These are phyloP conservation scores for Dipsacomyces acuminosporus DNA, from an alignment of 371 early-diverging fungal species.

Conservation along the genomic window DNA sequence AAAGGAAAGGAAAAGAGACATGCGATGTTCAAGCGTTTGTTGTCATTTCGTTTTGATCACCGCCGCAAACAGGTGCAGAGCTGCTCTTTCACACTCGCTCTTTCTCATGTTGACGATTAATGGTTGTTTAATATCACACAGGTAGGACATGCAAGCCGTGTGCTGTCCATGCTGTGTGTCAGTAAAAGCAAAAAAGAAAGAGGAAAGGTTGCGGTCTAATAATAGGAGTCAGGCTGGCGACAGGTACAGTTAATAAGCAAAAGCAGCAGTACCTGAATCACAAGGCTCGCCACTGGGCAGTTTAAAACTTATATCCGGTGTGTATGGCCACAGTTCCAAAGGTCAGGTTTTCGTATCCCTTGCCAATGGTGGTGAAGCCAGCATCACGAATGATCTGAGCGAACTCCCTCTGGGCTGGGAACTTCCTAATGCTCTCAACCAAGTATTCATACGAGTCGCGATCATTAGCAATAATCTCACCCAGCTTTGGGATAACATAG, in stretches of 20 bases:
- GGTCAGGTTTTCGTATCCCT: conserved; percentile 89
- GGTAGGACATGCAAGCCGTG: too few species aligned
- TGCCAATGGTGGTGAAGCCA: conserved; percentile 85
- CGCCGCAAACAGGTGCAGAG: neutral
- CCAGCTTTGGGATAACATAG: conserved; percentile 86
- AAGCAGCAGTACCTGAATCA: too few species aligned
- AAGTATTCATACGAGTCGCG: conserved; percentile 92
- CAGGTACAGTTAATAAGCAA: too few species aligned
- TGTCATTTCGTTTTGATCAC: neutral
- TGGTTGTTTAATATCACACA: too few species aligned
- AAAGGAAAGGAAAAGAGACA: too few species aligned
- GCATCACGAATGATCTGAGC: conserved; percentile 83
- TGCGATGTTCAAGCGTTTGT: neutral
- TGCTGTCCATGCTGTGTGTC: too few species aligned
- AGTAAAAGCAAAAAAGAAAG: too few species aligned
- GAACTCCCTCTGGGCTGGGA: conserved; percentile 89
- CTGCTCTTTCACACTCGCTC: too few species aligned
- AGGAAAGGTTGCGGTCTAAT: too few species aligned
- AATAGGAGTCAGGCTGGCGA: too few species aligned
- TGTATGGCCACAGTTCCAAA: conserved; percentile 97
- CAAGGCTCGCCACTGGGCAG: neutral
- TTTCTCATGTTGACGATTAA: too few species aligned
- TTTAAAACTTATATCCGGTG: conserved; percentile 73
- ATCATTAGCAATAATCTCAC: conserved; percentile 85
- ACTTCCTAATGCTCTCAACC: conserved; percentile 96